Evolutionary conservation across 2,329 filamentous ascomycete species (phyloP), one percentile per base, ranked within the genome.

Genomic region (Neocatenulostroma microsporum): DNA sequence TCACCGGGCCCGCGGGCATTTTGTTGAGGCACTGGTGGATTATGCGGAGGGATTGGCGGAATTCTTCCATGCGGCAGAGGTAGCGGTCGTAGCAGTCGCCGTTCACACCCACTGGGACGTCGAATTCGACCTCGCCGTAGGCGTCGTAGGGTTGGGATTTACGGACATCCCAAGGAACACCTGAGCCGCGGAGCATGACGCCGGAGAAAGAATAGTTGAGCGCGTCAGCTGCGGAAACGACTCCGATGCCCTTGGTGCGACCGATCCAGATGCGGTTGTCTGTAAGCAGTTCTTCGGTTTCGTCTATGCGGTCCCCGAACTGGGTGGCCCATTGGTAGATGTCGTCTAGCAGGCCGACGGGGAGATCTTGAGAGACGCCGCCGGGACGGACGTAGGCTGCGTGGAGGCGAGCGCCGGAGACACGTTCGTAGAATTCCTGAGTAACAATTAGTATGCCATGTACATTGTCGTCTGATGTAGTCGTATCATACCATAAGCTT

Each of bases 251-350:
- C 66, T 91, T 80, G 50, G 94, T 56, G 63, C 91, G 79, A 56
- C 87, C 82, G 55, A 93, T 88, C 93, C 93, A 98, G 72, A 98
- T 96, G 61, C 93, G 86, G 76, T 98, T 98, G 65, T 98, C 91
- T 27, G 91, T 98, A 53, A 98, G 76, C 70, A 98, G 83, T 66
- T 98, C 91, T 64, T 98, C 91, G 37, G 91, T 96, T 66, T 98
- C 91, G 62, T 98, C 91, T 56, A 98, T 91, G 53, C 91, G 87
- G 70, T 98, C 91, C 56, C 87, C 84, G 57, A 98, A 98, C 65
- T 98, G 91, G 40, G 91, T 98, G 12, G 91, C 91, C 91, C 91
- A 98, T 68, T 96, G 89, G 71, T 98, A 96, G 58, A 98, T 98
- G 61, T 98, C 91, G 62, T 98, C 93, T 34, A 98, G 79, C 30